Evolutionary conservation across 2,329 filamentous ascomycete species (phyloP).

Genomic region (Neophaeococcomyces aloes): DNA sequence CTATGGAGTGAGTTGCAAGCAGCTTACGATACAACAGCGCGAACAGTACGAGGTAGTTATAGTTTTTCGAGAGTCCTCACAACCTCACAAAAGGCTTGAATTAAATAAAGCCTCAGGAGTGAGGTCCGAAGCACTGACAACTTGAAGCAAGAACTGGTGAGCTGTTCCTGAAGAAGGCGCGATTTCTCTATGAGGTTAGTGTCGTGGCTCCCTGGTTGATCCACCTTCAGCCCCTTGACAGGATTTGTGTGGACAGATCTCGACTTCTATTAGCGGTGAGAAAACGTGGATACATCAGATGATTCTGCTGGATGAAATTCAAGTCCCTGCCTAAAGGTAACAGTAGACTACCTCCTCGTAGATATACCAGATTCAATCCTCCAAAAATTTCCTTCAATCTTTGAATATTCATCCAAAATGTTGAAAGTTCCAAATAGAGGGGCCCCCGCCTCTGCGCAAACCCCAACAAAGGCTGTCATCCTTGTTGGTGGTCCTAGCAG

Average conservation of each 20-base stretch:
- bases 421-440: slow-evolving; percentile 35
- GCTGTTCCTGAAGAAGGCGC: background rate
- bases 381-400: too few species aligned
- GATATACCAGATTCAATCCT: too few species aligned
- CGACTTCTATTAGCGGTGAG: slow-evolving; percentile 1
- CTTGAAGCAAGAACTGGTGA: too few species aligned
- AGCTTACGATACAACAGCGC: too few species aligned
- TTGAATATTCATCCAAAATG: slow-evolving; percentile 23
- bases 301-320: background rate
- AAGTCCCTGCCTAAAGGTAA: too few species aligned
- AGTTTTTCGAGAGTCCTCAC: too few species aligned
- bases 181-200: background rate
- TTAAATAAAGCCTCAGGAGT: too few species aligned
- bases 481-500: slow-evolving; percentile 90
- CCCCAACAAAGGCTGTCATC: slow-evolving; percentile 86
- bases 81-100: too few species aligned
- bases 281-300: slow-evolving; percentile 3
- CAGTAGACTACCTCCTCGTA: too few species aligned
- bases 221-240: background rate
- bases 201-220: background rate
- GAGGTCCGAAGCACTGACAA: too few species aligned
- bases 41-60: too few species aligned
- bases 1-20: too few species aligned
- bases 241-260: slow-evolving; percentile 7
- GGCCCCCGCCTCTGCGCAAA: slow-evolving; percentile 31